Base-by-base conservation (phyloP, 306 rosid species). In the Vicia villosa region DNA sequence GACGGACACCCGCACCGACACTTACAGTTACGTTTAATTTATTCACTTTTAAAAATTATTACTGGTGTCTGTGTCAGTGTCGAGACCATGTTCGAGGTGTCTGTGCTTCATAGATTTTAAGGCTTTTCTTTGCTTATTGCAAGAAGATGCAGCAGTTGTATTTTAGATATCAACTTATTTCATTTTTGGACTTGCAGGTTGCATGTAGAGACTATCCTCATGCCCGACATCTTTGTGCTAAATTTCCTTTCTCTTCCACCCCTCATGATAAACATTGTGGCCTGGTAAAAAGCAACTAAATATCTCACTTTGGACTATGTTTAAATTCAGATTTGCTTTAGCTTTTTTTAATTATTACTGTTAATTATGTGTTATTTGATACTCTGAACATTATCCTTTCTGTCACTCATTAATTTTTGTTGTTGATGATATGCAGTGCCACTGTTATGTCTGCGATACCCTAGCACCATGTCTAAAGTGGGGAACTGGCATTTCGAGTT, bases 181-280 rank as follows among this genome's bases (percentile, higher is more conserved):
- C 40, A 10, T 46, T 78, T 50, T 51, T 62, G 79, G 24, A 32
- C 50, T 66, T 74, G 74, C 88, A 91, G 96, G 26, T 91, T 77
- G 96, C 97, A 14, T 91, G 97, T 77, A 82, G 93, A 79, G 97
- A 91, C 80, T 91, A 70, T 67, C 93, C 97, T 72, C 97, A 91
- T 82, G 63, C 96, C 13, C 85, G 91, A 0, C 96, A 91, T 85
- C 83, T 72, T 65, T 88, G 97, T 77, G 91, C 72, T 38, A 85
- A 57, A 51, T 85, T 85, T 69, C 91, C 91, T 64, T 91, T 91
- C 74, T 55, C 77, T 59, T 80, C 93, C 64, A 85, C 89, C 6
- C 76, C 85, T 13, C 96, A 88, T n/a, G 88, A 79, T 79, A 80
- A 11, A 59, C 75, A 85, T 59, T 91, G 96, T 77, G 74, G 63